Percentiles rank a stretch among this genome's conserved stretches.
These are phyloP conservation scores for Colletotrichum sublineola DNA, from an alignment of 2,329 filamentous ascomycete species.

Conservation along the genomic window DNA sequence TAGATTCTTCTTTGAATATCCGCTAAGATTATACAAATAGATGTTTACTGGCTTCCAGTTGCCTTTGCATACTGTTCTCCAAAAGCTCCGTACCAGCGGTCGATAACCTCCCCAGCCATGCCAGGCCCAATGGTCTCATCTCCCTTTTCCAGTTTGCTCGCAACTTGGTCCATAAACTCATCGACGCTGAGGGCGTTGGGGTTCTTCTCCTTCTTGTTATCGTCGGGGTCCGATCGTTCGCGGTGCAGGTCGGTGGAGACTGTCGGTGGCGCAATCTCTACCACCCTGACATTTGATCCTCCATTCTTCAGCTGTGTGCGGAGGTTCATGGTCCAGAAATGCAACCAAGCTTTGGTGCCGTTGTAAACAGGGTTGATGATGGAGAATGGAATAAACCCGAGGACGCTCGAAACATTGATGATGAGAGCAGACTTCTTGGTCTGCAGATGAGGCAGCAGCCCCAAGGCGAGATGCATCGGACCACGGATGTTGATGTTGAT, in stretches of 20 bases:
- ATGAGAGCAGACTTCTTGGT: constrained; percentile 57
- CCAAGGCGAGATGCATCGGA: constrained; percentile 67
- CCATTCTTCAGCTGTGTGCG: constrained; percentile 61
- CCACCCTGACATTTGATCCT: constrained; percentile 58
- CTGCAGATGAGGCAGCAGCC: constrained; percentile 64
- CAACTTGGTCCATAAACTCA: constrained; percentile 66
- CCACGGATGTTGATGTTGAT: constrained; percentile 71
- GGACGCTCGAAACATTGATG: constrained; percentile 67
- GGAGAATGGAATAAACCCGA: constrained; percentile 65
- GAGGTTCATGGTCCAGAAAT: constrained; percentile 69
- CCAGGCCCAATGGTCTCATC: constrained; percentile 64
- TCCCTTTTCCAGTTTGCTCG: constrained; percentile 59
- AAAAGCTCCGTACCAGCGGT: constrained; percentile 58
- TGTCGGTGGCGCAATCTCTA: constrained; percentile 69
- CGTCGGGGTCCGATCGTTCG: constrained; percentile 67
- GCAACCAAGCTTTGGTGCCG: constrained; percentile 70
- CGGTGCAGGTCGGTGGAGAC: constrained; percentile 69
- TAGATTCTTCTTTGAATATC: too few relatives aligned
- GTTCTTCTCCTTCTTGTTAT: constrained; percentile 71
- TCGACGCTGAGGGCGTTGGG: constrained; percentile 57
- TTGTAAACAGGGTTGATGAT: constrained; percentile 71
- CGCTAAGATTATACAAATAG: too few relatives aligned
- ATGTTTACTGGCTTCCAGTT: background rate
- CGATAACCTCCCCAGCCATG: constrained; percentile 44
- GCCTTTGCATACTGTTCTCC: constrained; percentile 45